These are phyloP conservation scores for Mycocentrospora acerina DNA, from an alignment of 2,329 filamentous ascomycete genomes.

Conservation along the genomic window DNA sequence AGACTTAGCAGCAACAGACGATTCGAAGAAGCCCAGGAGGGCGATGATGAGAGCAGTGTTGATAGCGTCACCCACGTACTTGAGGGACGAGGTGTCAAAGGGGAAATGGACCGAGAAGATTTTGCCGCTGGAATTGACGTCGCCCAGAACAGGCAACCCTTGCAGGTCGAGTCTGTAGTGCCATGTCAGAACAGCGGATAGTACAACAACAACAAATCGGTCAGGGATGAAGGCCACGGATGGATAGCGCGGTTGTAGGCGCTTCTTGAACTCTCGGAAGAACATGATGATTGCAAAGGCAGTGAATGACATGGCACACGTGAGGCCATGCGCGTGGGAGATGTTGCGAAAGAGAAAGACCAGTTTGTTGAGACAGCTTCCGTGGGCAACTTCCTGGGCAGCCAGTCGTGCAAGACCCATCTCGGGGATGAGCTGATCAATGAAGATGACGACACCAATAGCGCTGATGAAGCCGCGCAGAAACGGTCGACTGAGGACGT, in stretches of 20 bases:
- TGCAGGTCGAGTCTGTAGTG: conserved; percentile 73
- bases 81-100: conserved; percentile 73
- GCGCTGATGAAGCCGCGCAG: conserved; percentile 94
- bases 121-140: conserved; percentile 71
- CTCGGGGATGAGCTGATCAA: conserved; percentile 92
- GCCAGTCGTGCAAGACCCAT: conserved; percentile 73
- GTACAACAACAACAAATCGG: conserved; percentile 82
- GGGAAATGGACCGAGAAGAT: conserved; percentile 85
- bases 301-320: conserved; percentile 71
- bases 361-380: conserved; percentile 83
- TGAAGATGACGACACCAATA: conserved; percentile 92
- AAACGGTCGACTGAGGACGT: conserved; percentile 89
- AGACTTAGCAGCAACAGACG: conserved; percentile 91
- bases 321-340: conserved; percentile 69
- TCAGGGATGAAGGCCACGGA: conserved; percentile 87
- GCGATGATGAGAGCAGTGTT: conserved; percentile 92
- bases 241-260: conserved; percentile 76
- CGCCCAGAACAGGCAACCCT: conserved; percentile 81
- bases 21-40: conserved; percentile 97
- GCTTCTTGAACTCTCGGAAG: conserved; percentile 79
- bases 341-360: conserved; percentile 73
- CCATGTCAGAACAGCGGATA: conserved; percentile 80
- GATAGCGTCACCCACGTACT: conserved; percentile 81
- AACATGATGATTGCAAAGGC: conserved; percentile 89
- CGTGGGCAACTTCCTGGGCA: conserved; percentile 72